Evolutionary conservation across 208 protist genomes (phyloP).

Genomic region (Leishmania tarentolae): DNA sequence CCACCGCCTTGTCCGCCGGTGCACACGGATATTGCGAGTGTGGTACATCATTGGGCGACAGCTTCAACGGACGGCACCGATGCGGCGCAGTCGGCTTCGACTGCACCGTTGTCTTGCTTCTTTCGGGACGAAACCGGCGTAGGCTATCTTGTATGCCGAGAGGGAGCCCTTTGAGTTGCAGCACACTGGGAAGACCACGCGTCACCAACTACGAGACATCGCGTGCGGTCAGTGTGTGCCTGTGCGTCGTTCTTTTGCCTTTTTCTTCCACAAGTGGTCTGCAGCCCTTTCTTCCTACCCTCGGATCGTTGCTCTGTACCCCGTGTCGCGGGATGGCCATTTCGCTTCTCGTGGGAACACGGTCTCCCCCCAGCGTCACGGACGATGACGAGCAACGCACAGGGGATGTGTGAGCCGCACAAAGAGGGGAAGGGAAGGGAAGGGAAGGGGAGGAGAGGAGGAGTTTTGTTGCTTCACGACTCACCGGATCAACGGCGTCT

Average conservation of each 20-base stretch:
- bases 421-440: background rate
- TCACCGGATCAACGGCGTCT: background rate
- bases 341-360: too few species aligned
- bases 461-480: background rate
- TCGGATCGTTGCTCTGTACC: background rate
- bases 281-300: background rate
- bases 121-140: background rate
- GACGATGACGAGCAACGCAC: background rate
- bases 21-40: background rate
- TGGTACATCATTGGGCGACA: background rate
- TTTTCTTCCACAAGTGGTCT: background rate
- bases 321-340: background rate
- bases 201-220: background rate
- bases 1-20: background rate
- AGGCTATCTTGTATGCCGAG: slow-evolving; percentile 5
- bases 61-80: background rate
- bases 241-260: background rate
- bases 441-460: background rate
- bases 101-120: slow-evolving; percentile 4
- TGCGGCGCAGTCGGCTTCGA: background rate
- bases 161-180: background rate
- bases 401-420: background rate
- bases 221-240: background rate
- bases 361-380: background rate
- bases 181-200: background rate